Conservation (phyloP, 306 rosid species). For the Trifolium dubium region DNA sequence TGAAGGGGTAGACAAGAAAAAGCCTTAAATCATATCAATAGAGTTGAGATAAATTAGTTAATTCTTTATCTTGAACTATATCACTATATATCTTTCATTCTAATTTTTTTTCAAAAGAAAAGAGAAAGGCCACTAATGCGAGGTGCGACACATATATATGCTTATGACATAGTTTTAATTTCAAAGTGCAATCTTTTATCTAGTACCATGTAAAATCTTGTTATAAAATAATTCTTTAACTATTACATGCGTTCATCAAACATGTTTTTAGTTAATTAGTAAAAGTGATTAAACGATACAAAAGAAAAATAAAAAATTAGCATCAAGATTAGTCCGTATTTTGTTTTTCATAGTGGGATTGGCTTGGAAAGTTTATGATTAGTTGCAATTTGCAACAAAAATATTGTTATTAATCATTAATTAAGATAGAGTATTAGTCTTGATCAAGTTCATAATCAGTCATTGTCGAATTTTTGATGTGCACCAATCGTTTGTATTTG, state of each 20-base stretch:
- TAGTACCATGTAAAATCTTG: neutral
- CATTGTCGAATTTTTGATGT: conserved; percentile 16
- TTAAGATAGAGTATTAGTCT: conserved; percentile 1
- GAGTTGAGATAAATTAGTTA: no score
- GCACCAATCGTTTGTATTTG: conserved; percentile 46
- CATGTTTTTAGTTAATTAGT: conserved; percentile 14
- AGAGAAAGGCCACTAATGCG: neutral
- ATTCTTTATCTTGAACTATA: no score
- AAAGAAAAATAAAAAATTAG: conserved; percentile 35
- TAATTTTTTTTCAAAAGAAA: no score
- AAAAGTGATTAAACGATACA: conserved; percentile 25
- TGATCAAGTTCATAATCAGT: conserved; percentile 38
- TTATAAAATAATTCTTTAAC: neutral
- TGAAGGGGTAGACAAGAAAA: no score
- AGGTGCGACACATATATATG: neutral
- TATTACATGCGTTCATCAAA: conserved; percentile 20
- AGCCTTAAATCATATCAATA: no score
- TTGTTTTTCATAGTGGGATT: conserved; percentile 12
- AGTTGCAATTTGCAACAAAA: conserved; percentile 37
- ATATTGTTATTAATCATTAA: conserved; percentile 6
- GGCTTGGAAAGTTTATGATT: conserved; percentile 21
- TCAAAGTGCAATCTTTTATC: neutral
- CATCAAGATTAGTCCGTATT: conserved; percentile 14
- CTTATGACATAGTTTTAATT: neutral
- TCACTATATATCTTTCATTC: neutral